Evolutionary conservation across 495 filamentous ascomycete genomes (phyloP).

Genomic region (Aspergillus sclerotiicarbonarius): DNA sequence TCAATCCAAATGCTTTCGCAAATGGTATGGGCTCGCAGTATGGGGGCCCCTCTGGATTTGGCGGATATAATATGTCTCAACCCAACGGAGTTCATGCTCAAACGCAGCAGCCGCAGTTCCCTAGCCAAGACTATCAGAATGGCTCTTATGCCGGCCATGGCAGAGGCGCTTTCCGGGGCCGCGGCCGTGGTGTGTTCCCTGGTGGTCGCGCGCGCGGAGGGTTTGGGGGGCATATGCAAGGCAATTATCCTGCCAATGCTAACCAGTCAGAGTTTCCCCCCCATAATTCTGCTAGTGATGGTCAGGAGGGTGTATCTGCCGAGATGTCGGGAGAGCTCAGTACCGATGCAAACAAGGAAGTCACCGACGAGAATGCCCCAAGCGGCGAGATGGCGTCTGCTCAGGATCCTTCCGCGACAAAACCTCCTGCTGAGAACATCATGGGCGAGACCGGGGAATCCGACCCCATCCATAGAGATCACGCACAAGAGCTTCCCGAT

Average conservation of each 20-base stretch:
- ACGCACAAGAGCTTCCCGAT: slow-evolving; percentile 5
- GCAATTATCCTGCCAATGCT: slow-evolving; percentile 35
- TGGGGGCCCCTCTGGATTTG: slow-evolving; percentile 78
- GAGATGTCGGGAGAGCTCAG: slow-evolving; percentile 16
- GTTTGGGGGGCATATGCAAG: slow-evolving; percentile 38
- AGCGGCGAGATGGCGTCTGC: slow-evolving; percentile 27
- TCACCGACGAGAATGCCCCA: slow-evolving; percentile 28
- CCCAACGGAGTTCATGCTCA: slow-evolving; percentile 53
- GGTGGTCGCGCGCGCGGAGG: slow-evolving; percentile 55
- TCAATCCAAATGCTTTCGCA: slow-evolving; percentile 67
- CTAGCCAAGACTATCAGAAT: slow-evolving; percentile 59
- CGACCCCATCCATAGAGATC: neutral
- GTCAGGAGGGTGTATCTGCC: slow-evolving; percentile 20
- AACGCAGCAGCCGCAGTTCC: slow-evolving; percentile 52
- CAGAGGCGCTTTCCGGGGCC: slow-evolving; percentile 62
- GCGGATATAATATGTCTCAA: slow-evolving; percentile 66
- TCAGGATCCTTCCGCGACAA: slow-evolving; percentile 15
- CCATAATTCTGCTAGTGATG: slow-evolving; percentile 25
- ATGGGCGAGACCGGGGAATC: slow-evolving; percentile 11
- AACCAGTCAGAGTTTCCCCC: slow-evolving; percentile 37
- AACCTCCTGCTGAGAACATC: slow-evolving; percentile 9
- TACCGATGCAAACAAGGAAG: slow-evolving; percentile 23
- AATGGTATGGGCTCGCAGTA: slow-evolving; percentile 83
- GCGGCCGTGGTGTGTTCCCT: slow-evolving; percentile 58
- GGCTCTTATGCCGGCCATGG: slow-evolving; percentile 59